Conservation (phyloP, 2,329 filamentous ascomycete genomes). For the Epichloe uncinata region DNA sequence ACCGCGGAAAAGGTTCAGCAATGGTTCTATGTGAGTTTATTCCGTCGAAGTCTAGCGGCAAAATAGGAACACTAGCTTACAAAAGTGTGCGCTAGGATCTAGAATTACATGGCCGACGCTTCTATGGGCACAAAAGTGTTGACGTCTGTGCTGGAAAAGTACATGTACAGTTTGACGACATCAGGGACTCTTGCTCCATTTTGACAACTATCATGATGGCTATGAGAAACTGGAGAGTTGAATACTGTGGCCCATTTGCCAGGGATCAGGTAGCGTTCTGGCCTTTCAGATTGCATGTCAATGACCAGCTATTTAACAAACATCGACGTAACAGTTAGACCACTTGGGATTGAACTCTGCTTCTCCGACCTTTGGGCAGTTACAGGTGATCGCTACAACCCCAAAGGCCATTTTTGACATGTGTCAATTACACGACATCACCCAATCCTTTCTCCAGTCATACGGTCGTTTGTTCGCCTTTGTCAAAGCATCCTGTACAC, state of each 20-base stretch:
- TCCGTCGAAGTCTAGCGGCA: neutral
- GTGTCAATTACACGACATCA: constrained; percentile 23
- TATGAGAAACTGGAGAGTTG: constrained; percentile 30
- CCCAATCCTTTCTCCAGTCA: constrained; percentile 23
- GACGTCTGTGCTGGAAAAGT: constrained; percentile 27
- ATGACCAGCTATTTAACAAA: neutral
- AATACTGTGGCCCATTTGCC: constrained; percentile 11
- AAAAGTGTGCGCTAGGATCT: constrained; percentile 22
- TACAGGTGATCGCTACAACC: constrained; percentile 15
- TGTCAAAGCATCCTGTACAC: constrained; percentile 26
- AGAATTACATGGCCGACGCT: constrained; percentile 17
- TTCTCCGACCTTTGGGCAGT: constrained; percentile 13
- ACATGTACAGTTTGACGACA: constrained; percentile 44
- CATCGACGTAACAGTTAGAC: neutral
- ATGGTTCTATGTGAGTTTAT: constrained; percentile 30
- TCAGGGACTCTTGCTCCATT: constrained; percentile 42
- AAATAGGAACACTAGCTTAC: neutral
- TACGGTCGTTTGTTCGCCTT: constrained; percentile 42
- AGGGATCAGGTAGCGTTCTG: neutral
- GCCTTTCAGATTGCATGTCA: neutral
- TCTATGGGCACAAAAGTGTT: constrained; percentile 25
- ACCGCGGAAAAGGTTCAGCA: constrained; percentile 25
- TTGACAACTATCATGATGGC: constrained; percentile 31
- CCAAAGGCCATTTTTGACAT: constrained; percentile 10
- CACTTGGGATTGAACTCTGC: neutral